A percentile compares a stretch with the other conserved stretches of the same genome.
Conservation (phyloP, 2,329 filamentous ascomycete genomes). For the Fusarium sp. region DNA sequence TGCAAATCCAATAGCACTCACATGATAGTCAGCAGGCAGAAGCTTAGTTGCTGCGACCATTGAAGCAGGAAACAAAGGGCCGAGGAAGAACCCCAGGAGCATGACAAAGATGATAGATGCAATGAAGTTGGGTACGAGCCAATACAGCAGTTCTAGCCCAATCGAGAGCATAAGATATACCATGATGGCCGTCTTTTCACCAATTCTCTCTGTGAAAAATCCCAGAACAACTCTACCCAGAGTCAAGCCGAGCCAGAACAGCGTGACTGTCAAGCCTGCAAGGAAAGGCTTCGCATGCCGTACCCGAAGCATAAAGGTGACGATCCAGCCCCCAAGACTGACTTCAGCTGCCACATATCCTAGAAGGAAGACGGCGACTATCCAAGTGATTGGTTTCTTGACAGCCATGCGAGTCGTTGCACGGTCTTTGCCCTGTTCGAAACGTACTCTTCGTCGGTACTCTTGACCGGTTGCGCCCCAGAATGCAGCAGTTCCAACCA, state of each 20-base stretch:
- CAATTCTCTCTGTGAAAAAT: constrained; percentile 79
- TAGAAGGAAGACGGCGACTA: constrained; percentile 79
- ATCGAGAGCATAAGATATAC: constrained; percentile 74
- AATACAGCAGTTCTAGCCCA: constrained; percentile 78
- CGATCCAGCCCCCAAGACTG: constrained; percentile 80
- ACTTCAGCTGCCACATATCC: constrained; percentile 85
- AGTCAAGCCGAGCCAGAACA: constrained; percentile 88
- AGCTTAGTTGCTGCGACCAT: constrained; percentile 80
- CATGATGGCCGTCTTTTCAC: constrained; percentile 75
- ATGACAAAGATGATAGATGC: constrained; percentile 78
- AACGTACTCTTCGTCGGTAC: constrained; percentile 57
- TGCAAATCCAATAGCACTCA: constrained; percentile 84
- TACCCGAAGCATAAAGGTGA: constrained; percentile 86
- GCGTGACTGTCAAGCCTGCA: constrained; percentile 80
- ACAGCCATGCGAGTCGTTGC: constrained; percentile 61
- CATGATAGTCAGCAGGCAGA: constrained; percentile 78
- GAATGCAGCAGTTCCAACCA: constrained; percentile 66
- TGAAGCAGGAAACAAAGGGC: constrained; percentile 81
- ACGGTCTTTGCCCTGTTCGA: constrained; percentile 51
- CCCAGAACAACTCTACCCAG: constrained; percentile 78
- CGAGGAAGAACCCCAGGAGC: constrained; percentile 82
- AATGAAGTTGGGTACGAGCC: constrained; percentile 82
- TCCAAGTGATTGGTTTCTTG: constrained; percentile 72
- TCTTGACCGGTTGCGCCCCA: constrained; percentile 70
- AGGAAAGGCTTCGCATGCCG: constrained; percentile 76